Conservation (phyloP, 768 basidiomycete genomes). For the Lenzites betulinus region DNA sequence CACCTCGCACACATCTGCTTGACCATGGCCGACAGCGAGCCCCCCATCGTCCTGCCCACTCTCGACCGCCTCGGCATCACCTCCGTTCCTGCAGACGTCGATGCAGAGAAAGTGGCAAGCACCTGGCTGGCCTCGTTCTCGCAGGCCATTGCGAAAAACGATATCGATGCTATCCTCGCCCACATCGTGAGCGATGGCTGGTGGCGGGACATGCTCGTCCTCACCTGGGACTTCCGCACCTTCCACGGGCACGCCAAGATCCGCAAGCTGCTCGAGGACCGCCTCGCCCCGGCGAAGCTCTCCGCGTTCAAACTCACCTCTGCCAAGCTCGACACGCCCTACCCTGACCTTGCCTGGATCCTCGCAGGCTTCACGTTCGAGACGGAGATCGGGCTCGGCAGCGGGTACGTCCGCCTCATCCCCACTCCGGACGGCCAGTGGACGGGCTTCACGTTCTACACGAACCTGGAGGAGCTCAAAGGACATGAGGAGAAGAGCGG, state of each 20-base stretch:
- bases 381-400: conserved; percentile 39
- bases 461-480: conserved; percentile 52
- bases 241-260: conserved; percentile 37
- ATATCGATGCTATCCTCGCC: conserved; percentile 38
- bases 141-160: conserved; percentile 34
- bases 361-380: conserved; percentile 44
- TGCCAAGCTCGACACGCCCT: conserved; percentile 23
- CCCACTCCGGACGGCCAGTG: conserved; percentile 44
- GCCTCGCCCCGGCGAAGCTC: conserved; percentile 23
- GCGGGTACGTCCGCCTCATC: conserved; percentile 48
- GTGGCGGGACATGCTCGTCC: conserved; percentile 37
- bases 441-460: conserved; percentile 52
- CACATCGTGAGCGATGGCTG: conserved; percentile 35
- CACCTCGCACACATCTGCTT: neutral
- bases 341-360: conserved; percentile 33
- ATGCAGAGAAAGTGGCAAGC: conserved; percentile 38
- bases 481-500: conserved; percentile 46
- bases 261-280: conserved; percentile 30
- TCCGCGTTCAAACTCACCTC: conserved; percentile 19
- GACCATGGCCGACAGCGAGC: conserved; percentile 13
- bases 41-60: conserved; percentile 28
- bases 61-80: conserved; percentile 30
- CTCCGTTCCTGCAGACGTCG: conserved; percentile 31
- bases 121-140: conserved; percentile 47
- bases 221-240: conserved; percentile 43